phyloP scores from a whole-genome alignment of 495 filamentous ascomycete genomes.

The Penicillium riverlandense region DNA sequence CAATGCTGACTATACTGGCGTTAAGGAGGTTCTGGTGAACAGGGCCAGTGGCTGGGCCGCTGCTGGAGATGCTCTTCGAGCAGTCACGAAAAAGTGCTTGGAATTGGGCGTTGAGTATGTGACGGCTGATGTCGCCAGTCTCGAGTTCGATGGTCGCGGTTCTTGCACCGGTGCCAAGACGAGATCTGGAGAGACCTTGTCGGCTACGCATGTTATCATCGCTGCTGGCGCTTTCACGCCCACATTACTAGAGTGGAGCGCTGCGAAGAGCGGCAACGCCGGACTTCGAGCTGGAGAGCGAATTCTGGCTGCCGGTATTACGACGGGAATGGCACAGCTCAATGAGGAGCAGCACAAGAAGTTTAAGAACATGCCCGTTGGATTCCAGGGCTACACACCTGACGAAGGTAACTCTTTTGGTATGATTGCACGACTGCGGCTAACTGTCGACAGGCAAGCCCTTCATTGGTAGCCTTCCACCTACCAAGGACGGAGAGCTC shows the following conservation, averaged over 20 bases:
- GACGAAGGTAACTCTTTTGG: constrained; percentile 15
- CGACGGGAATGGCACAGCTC: constrained; percentile 37
- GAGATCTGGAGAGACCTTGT: constrained; percentile 26
- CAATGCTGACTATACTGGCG: constrained; percentile 44
- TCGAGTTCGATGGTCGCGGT: constrained; percentile 35
- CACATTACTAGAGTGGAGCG: constrained; percentile 48
- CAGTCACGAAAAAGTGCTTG: constrained; percentile 37
- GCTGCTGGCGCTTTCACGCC: constrained; percentile 54
- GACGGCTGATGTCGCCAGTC: constrained; percentile 32
- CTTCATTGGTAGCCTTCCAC: constrained; percentile 24
- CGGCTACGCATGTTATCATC: constrained; percentile 43
- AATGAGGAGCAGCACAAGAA: constrained; percentile 19
- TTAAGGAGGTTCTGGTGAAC: constrained; percentile 45
- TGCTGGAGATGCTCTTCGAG: constrained; percentile 45
- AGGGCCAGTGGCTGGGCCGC: constrained; percentile 53
- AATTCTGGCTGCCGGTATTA: constrained; percentile 50
- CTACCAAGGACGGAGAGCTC: constrained; percentile 33
- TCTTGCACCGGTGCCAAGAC: constrained; percentile 43
- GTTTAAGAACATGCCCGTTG: constrained; percentile 28
- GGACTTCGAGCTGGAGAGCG: constrained; percentile 43
- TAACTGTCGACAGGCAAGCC: constrained; percentile 20
- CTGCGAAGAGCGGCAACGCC: constrained; percentile 30
- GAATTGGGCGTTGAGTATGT: constrained; percentile 47
- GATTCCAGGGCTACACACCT: constrained; percentile 28
- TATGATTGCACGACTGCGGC: neutral